Evolutionary conservation across 2,329 filamentous ascomycete species (phyloP), one percentile per base, ranked within the genome.

Genomic region (Scedosporium boydii): DNA sequence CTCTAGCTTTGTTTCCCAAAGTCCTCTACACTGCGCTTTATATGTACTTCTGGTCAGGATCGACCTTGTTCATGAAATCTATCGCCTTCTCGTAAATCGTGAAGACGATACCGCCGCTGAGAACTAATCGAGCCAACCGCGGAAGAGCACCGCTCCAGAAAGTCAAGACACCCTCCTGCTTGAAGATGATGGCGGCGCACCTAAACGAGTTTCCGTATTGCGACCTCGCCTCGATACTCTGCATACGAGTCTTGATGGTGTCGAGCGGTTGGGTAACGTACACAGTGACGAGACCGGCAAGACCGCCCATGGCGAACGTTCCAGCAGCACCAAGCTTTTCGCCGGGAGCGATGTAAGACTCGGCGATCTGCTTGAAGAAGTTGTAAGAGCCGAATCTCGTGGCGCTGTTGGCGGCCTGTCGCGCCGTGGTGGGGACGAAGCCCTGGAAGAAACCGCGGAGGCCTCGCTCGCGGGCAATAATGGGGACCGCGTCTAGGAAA

Each of bases 31-130:
- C 2, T 18, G 14, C 34, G 6, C 23, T 26, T 26, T 78, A 96
- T 66, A 98, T 84, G 72, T 96, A 97, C 73, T 82, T 88, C 71
- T 87, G 86, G 69, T 96, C 84, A 0, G 95, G 95, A 73, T 99
- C 95, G 60, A 93, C 64, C 70, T 73, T 80, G 69, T 91, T 85
- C 79, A 99, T 86, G 63, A 92, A 69, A 61, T 97, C 93, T 80
- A 98, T 98, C 64, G 88, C 90, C 83, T 97, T 97, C 79, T 98
- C 93, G 73, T 97, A 95, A 87, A 98, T 96, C 23, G 95, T 96
- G 72, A 99, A 99, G 48, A 99, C 95, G 70, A 99, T 96, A 18
- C 95, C 95, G 62, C 95, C 95, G 70, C 92, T 97, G 75, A 98
- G 75, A 51, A 97, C 89, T 68, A 99, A 74, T 63, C 95, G 82